A percentile compares a stretch with the other conserved stretches of the same genome.
Evolutionary conservation across 1,139 yeast genomes (phyloP).

Genomic region (Blastobotrys buckinghamii): DNA sequence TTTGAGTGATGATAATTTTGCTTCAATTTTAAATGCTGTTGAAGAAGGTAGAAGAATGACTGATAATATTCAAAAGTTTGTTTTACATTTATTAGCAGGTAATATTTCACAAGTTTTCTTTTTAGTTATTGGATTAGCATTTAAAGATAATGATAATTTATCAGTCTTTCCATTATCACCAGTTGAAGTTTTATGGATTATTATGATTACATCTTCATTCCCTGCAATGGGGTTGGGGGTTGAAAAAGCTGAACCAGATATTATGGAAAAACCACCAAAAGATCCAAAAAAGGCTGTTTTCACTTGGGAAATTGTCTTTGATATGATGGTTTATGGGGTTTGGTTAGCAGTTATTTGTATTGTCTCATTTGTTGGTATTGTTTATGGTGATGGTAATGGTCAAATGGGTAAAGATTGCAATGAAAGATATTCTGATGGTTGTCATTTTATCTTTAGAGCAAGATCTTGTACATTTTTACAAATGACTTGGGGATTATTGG

Average conservation of each 20-base stretch:
- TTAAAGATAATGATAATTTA: conserved; percentile 50
- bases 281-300: conserved; percentile 54
- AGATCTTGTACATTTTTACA: conserved; percentile 78
- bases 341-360: conserved; percentile 72
- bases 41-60: conserved; percentile 84
- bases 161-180: conserved; percentile 78
- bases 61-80: conserved; percentile 73
- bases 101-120: conserved; percentile 75
- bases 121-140: conserved; percentile 65
- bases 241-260: conserved; percentile 60
- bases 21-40: conserved; percentile 69
- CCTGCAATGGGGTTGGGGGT: conserved; percentile 87
- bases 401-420: conserved; percentile 65
- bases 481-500: conserved; percentile 86
- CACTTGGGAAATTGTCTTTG: conserved; percentile 64
- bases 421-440: conserved; percentile 39
- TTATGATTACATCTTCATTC: conserved; percentile 72
- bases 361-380: conserved; percentile 57
- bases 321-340: conserved; percentile 69
- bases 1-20: conserved; percentile 68
- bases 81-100: conserved; percentile 70
- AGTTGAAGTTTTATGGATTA: conserved; percentile 74
- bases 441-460: conserved; percentile 67
- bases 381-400: conserved; percentile 60
- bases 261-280: conserved; percentile 61